phyloP scores from a whole-genome alignment of 1,284 basidiomycete genomes.

The Fomitopsis betulina region DNA sequence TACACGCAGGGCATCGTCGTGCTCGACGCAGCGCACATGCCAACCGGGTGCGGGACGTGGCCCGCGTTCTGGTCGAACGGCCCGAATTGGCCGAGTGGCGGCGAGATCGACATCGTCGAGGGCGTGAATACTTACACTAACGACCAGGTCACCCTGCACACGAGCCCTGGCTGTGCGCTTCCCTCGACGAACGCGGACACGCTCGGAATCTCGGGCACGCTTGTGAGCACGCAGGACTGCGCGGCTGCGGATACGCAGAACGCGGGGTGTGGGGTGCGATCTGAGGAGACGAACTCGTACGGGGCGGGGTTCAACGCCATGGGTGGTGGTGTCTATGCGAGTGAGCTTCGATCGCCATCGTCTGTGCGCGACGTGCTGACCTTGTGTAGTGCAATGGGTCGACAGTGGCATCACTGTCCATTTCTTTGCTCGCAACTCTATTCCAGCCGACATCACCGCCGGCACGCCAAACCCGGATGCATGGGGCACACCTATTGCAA shows the following conservation, averaged over 20 bases:
- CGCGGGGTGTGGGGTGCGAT: conserved; percentile 64
- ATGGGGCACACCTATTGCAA: conserved; percentile 76
- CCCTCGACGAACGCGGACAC: conserved; percentile 43
- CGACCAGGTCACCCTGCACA: conserved; percentile 81
- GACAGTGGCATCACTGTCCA: conserved; percentile 64
- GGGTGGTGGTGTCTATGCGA: conserved; percentile 78
- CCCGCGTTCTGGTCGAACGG: conserved; percentile 61
- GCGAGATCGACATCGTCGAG: conserved; percentile 88
- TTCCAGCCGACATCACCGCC: conserved; percentile 71
- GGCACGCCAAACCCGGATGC: conserved; percentile 59
- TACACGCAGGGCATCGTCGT: conserved; percentile 72
- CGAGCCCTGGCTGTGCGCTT: conserved; percentile 65
- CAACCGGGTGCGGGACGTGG: conserved; percentile 86
- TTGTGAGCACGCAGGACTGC: conserved; percentile 64
- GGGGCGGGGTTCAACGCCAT: conserved; percentile 65
- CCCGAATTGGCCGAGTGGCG: conserved; percentile 68
- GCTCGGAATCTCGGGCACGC: conserved; percentile 51
- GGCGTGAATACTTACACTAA: conserved; percentile 74
- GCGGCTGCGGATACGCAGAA: conserved; percentile 59
- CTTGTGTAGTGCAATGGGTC: conserved; percentile 60
- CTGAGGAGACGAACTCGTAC: conserved; percentile 45
- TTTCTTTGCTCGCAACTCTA: conserved; percentile 68
- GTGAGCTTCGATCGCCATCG: conserved; percentile 36
- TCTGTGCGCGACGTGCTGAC: neutral
- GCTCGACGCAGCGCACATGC: conserved; percentile 88